Evolutionary conservation across 257 asterid genomes (phyloP), one percentile per base, ranked within the genome.

Genomic region (Henckelia pumila): DNA sequence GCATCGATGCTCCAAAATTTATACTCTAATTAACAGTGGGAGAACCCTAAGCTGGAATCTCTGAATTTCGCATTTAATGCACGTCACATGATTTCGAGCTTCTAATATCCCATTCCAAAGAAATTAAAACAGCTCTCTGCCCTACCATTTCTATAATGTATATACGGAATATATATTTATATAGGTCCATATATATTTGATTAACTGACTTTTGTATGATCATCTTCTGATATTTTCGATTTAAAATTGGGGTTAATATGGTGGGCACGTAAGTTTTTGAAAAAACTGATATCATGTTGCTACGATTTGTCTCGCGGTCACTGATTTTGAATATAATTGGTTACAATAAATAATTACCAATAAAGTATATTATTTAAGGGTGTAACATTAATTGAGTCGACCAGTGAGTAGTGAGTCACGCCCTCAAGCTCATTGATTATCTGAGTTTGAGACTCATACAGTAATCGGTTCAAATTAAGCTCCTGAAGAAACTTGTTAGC

Each of bases 81-180:
- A 35, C 81, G 68, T 87, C 96, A 92, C 98, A 85, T 89, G 96
- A 85, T 92, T 89, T 88, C 92, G 84, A 89, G 78, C 94, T 85
- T 84, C 84, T 76, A 82, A 76, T 86, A 86, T 83, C 76, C 89
- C 75, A 73, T 83, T 88, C 95, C 93, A 68, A 83, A 89, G 71
- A 75, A 76, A 40, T 4, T 40, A 14, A 9, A 82, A 86, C 87
- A 81, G 71, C 85, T 76, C 82, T 77, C 70, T 71, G 79, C 77
- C 89, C 81, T 75, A 77, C 83, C 78, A 73, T 64, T 76, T 75
- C 44, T 69, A 70, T 78, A 75, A 35, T 60, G 57, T 73, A 58
- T 73, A 58, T 32, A 65, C 63, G 13, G 26, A 57, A 58, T 66
- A 25, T 61, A 44, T 67, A 59, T 40, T 47, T 23, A n/a, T n/a